These are phyloP conservation scores for Castanea mollissima DNA, from an alignment of 306 rosid genomes.

Conservation along the genomic window DNA sequence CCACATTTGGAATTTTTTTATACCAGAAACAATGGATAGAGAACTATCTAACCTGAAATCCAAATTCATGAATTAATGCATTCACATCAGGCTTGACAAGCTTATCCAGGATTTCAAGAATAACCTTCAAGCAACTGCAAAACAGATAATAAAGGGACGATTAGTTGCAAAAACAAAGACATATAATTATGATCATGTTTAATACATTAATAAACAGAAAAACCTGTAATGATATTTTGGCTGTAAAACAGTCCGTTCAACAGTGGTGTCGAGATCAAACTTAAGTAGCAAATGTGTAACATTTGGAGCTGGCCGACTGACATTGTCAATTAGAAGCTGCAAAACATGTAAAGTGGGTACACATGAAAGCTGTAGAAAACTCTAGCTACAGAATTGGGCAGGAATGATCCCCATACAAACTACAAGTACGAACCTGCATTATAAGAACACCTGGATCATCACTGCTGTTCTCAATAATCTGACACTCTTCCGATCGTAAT, in stretches of 20 bases:
- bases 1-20: not conserved
- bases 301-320: constrained; percentile 92
- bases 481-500: constrained; percentile 74
- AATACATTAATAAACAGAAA: constrained; percentile 13
- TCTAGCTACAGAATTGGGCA: not conserved
- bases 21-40: constrained; percentile 18
- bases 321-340: constrained; percentile 92
- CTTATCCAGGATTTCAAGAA: constrained; percentile 88
- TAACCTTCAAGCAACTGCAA: constrained; percentile 91
- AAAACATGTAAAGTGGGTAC: constrained; percentile 15
- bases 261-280: constrained; percentile 76
- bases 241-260: constrained; percentile 80
- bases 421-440: constrained; percentile 63
- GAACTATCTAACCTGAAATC: constrained; percentile 77
- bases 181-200: not conserved
- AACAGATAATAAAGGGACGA: constrained; percentile 23
- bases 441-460: constrained; percentile 95
- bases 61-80: constrained; percentile 84
- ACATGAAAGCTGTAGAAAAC: constrained; percentile 12
- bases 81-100: constrained; percentile 79
- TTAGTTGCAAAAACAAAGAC: constrained; percentile 17
- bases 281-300: constrained; percentile 80
- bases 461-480: constrained; percentile 56
- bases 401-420: not conserved
- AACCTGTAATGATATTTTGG: constrained; percentile 97